These are phyloP conservation scores for Rhodosporidiobolus odoratus DNA, from an alignment of 768 basidiomycete genomes.

Conservation along the genomic window DNA sequence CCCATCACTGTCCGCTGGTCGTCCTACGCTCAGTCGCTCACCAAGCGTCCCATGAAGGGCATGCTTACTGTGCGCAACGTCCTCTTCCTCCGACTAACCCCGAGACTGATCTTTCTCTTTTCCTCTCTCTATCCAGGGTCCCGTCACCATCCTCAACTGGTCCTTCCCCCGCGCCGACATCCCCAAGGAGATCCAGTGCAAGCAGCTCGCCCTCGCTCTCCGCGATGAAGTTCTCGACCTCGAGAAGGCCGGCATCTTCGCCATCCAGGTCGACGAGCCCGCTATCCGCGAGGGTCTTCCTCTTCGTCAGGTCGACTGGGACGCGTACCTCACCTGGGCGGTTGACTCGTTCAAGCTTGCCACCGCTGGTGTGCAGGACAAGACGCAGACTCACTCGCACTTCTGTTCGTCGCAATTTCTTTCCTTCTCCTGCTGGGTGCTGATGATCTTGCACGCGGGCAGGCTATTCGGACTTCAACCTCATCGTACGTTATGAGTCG, in stretches of 20 bases:
- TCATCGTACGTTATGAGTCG: too few relatives aligned
- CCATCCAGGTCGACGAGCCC: constrained; percentile 99
- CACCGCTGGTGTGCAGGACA: constrained; percentile 89
- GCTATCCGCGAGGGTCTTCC: constrained; percentile 99
- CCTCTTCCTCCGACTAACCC: background rate
- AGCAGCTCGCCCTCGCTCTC: constrained; percentile 94
- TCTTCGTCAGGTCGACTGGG: constrained; percentile 93
- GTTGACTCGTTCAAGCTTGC: constrained; percentile 98
- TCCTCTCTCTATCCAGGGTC: constrained; percentile 29
- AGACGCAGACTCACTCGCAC: constrained; percentile 96
- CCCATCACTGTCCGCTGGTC: constrained; percentile 98
- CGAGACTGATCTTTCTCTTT: background rate
- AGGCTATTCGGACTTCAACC: constrained; percentile 79
- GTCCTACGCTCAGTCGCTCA: constrained; percentile 89
- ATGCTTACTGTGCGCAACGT: constrained; percentile 86
- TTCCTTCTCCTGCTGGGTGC: background rate
- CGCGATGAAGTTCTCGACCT: constrained; percentile 98
- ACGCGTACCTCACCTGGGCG: constrained; percentile 92
- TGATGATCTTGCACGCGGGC: constrained; percentile 27
- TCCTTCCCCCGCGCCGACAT: constrained; percentile 99
- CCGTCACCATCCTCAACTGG: constrained; percentile 91
- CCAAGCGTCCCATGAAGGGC: constrained; percentile 94
- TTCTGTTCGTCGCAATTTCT: constrained; percentile 57
- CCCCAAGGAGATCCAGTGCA: constrained; percentile 90
- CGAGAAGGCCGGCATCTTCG: constrained; percentile 81